Evolutionary conservation across 1,284 basidiomycete genomes (phyloP).

Genomic region (Trichosporon asahii): DNA sequence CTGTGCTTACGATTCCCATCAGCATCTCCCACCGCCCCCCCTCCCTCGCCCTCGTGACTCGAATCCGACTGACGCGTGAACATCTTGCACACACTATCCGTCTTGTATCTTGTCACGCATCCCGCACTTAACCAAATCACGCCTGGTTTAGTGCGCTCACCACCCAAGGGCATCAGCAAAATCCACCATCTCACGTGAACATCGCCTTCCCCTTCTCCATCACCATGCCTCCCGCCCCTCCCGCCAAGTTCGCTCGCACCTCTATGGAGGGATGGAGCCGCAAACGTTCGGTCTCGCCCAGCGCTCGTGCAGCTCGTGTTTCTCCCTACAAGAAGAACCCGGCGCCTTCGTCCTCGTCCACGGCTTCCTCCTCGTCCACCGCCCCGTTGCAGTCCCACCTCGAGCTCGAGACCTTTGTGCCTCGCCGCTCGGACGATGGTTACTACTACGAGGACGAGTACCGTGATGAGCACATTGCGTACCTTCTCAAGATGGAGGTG

Average conservation of each 20-base stretch:
- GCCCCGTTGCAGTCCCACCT: not conserved
- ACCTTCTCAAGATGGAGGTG: constrained; percentile 98
- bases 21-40: not conserved
- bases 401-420: constrained; percentile 5
- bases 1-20: constrained; percentile 19
- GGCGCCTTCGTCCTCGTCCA: constrained; percentile 10
- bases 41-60: constrained; percentile 1
- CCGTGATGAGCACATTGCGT: constrained; percentile 80
- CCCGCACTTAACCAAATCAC: not conserved
- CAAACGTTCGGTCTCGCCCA: constrained; percentile 44
- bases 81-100: not conserved
- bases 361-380: constrained; percentile 1
- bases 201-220: not conserved
- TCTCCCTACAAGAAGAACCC: constrained; percentile 24
- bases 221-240: constrained; percentile 44
- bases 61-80: constrained; percentile 1
- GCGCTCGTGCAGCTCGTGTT: constrained; percentile 21
- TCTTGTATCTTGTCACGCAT: constrained; percentile 11
- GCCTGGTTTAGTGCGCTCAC: not conserved
- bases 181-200: not conserved
- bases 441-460: constrained; percentile 81
- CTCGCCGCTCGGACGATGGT: constrained; percentile 46
- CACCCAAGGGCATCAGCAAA: not conserved
- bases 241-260: constrained; percentile 41
- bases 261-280: constrained; percentile 44